phyloP scores from a whole-genome alignment of 305 asterid genomes.

The Fraxinus ornus region DNA sequence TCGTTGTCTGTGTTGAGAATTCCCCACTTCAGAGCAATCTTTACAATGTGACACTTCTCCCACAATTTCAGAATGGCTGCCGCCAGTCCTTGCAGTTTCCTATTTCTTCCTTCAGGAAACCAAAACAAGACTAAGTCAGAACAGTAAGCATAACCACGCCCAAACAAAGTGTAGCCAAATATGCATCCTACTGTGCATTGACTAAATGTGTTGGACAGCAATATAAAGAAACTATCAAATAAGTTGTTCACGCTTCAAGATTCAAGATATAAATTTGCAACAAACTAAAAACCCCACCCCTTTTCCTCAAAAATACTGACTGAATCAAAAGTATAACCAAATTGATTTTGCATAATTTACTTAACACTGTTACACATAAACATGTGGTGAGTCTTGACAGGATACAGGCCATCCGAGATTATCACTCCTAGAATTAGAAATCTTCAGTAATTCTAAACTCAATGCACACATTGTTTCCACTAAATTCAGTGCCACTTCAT shows the following conservation, averaged over 20 bases:
- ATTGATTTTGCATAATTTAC: background rate
- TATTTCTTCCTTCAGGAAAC: conserved; percentile 75
- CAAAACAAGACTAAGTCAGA: conserved; percentile 31
- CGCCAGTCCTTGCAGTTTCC: conserved; percentile 86
- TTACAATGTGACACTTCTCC: conserved; percentile 95
- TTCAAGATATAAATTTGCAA: background rate
- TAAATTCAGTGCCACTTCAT: conserved; percentile 1
- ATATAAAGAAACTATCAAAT: conserved; percentile 9
- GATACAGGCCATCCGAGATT: background rate
- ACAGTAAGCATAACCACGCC: conserved; percentile 17
- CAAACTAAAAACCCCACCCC: background rate
- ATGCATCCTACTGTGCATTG: conserved; percentile 20
- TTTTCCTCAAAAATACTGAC: background rate
- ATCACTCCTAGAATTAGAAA: background rate
- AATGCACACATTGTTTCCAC: background rate
- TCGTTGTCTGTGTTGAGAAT: conserved; percentile 80
- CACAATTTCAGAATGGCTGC: conserved; percentile 78
- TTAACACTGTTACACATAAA: background rate
- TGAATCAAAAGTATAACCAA: conserved; percentile 7
- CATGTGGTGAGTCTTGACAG: background rate
- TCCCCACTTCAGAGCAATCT: conserved; percentile 94
- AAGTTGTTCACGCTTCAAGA: conserved; percentile 9
- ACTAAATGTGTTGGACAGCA: conserved; percentile 8
- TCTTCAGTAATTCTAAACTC: background rate
- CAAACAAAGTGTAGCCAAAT: conserved; percentile 15